Conservation (phyloP, 208 protist species). For the Acanthamoeba divionensis region DNA sequence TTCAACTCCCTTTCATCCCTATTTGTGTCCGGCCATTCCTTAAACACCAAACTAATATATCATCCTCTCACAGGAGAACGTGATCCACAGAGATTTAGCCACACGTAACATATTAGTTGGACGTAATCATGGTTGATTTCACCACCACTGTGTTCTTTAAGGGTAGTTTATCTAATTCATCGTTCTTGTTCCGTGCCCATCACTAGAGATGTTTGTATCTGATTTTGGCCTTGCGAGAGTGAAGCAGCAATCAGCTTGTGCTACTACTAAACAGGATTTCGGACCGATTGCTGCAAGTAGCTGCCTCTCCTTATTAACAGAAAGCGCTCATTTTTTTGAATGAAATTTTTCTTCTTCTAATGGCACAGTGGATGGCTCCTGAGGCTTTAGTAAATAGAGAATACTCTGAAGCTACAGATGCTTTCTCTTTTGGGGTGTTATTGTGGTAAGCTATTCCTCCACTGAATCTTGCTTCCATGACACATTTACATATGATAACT, state of each 20-base stretch:
- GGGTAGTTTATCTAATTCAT: neutral
- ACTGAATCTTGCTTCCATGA: neutral
- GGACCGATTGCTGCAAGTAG: neutral
- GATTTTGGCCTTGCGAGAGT: neutral
- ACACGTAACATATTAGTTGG: neutral
- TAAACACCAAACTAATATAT: neutral
- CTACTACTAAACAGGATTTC: neutral
- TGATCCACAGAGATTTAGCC: neutral
- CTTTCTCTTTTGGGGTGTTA: conserved; percentile 31
- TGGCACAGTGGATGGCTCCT: neutral
- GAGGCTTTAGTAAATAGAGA: neutral
- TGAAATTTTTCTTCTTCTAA: neutral
- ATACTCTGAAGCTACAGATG: neutral
- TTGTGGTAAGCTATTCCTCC: neutral
- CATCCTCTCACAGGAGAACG: neutral
- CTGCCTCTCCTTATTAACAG: neutral
- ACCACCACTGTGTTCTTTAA: neutral
- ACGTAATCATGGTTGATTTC: neutral
- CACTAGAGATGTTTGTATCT: neutral
- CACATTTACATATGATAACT: neutral
- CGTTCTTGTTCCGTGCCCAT: neutral
- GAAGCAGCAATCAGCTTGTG: neutral
- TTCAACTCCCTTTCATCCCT: neutral
- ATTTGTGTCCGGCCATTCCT: neutral
- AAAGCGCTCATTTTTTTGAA: neutral